Percentiles rank a stretch among this genome's conserved stretches.
phyloP scores from a whole-genome alignment of 2,329 filamentous ascomycete species.

The Pseudopithomyces chartarum region DNA sequence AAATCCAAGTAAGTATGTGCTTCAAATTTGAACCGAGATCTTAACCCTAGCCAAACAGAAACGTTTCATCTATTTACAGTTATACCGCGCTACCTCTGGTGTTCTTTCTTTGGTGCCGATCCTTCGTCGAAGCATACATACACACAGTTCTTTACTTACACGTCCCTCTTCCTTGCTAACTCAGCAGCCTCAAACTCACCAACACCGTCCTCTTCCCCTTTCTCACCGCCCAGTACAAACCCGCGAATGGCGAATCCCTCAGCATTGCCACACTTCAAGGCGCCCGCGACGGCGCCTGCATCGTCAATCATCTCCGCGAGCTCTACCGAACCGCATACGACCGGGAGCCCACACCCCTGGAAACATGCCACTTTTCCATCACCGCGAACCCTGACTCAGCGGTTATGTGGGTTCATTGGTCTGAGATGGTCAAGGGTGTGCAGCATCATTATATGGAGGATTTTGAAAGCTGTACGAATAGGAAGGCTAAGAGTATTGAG shows the following conservation, averaged over 20 bases:
- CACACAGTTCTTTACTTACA: background rate
- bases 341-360: background rate
- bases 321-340: background rate
- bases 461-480: background rate
- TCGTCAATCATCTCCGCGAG: background rate
- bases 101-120: no score
- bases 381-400: background rate
- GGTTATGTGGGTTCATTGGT: background rate
- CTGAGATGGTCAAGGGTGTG: background rate
- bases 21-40: no score
- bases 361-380: background rate
- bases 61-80: no score
- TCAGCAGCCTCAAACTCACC: background rate
- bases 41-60: no score
- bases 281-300: background rate
- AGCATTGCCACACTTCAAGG: background rate
- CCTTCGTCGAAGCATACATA: no score
- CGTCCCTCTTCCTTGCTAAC: background rate
- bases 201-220: background rate
- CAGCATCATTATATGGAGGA: background rate
- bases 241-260: background rate
- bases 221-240: background rate
- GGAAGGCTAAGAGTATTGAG: background rate
- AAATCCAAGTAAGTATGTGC: background rate
- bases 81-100: no score